Percentiles rank a stretch among this genome's conserved stretches.
Evolutionary conservation across 306 rosid genomes (phyloP).

Genomic region (Cicer yamashitae): DNA sequence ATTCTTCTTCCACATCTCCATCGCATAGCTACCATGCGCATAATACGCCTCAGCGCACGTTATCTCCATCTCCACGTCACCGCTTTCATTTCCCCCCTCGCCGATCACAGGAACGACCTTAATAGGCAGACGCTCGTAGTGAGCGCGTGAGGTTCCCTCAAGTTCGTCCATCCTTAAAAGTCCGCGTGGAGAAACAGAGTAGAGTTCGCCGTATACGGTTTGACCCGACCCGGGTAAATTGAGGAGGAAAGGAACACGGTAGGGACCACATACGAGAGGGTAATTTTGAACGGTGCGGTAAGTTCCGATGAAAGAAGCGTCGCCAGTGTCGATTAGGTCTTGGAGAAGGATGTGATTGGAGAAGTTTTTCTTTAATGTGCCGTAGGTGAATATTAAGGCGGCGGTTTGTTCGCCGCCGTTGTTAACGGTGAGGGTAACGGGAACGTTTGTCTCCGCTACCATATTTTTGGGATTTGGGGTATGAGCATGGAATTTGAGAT

Average conservation of each 20-base stretch:
- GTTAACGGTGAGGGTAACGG: not conserved
- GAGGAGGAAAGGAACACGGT: slow-evolving; percentile 75
- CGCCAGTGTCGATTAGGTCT: slow-evolving; percentile 66
- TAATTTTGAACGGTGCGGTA: slow-evolving; percentile 51
- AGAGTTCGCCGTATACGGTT: slow-evolving; percentile 67
- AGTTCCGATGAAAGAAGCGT: slow-evolving; percentile 65
- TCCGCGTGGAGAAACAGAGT: slow-evolving; percentile 60
- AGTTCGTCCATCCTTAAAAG: slow-evolving; percentile 63
- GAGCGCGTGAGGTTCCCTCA: slow-evolving; percentile 67
- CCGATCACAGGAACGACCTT: slow-evolving; percentile 24
- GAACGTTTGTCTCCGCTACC: slow-evolving; percentile 44
- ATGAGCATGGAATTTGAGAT: not conserved
- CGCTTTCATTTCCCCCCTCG: not conserved
- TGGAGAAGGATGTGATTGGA: slow-evolving; percentile 71
- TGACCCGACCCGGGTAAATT: slow-evolving; percentile 69
- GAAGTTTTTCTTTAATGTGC: slow-evolving; percentile 69
- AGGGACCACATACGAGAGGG: slow-evolving; percentile 83
- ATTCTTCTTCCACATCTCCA: slow-evolving; percentile 69
- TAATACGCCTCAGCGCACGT: slow-evolving; percentile 72
- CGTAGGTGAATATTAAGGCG: slow-evolving; percentile 69
- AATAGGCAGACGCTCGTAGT: slow-evolving; percentile 70
- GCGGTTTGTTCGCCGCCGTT: not conserved
- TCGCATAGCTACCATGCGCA: slow-evolving; percentile 69
- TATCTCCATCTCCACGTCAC: not conserved
- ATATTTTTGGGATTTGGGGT: slow-evolving; percentile 22